phyloP scores from a whole-genome alignment of 192 early-diverging fungal genomes.

The Dissophora ornata region DNA sequence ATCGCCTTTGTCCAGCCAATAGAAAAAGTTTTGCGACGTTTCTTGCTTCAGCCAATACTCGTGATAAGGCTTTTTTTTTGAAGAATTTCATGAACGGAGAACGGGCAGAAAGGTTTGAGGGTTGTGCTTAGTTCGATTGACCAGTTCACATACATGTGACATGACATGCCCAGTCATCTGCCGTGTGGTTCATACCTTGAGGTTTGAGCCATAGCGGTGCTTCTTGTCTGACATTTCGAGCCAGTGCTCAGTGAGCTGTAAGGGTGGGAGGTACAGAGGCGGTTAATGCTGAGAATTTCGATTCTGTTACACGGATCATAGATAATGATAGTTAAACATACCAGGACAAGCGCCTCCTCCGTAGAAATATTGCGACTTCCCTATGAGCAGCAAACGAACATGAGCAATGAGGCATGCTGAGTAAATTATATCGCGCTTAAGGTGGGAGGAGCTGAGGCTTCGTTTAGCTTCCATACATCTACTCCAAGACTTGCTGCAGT shows the following conservation, averaged over 20 bases:
- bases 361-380: conserved; percentile 21
- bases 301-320: too few relatives aligned
- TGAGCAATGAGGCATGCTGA: neutral
- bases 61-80: conserved; percentile 53
- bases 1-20: conserved; percentile 56
- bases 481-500: too few relatives aligned
- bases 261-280: too few relatives aligned
- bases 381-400: conserved; percentile 5
- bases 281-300: too few relatives aligned
- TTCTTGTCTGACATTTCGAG: conserved; percentile 56
- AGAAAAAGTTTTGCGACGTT: conserved; percentile 56
- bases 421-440: too few relatives aligned
- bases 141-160: too few relatives aligned
- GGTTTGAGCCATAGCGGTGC: conserved; percentile 57
- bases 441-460: too few relatives aligned
- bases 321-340: too few relatives aligned
- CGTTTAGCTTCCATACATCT: too few relatives aligned
- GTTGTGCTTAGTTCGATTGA: too few relatives aligned
- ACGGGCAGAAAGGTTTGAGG: neutral
- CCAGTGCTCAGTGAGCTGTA: conserved; percentile 56
- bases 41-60: conserved; percentile 51
- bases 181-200: conserved; percentile 42
- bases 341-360: conserved; percentile 36
- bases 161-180: too few relatives aligned
- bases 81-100: neutral